Percentiles rank a stretch among this genome's conserved stretches.
Evolutionary conservation across 257 asterid species (phyloP).

Genomic region (Solanum etuberosum): DNA sequence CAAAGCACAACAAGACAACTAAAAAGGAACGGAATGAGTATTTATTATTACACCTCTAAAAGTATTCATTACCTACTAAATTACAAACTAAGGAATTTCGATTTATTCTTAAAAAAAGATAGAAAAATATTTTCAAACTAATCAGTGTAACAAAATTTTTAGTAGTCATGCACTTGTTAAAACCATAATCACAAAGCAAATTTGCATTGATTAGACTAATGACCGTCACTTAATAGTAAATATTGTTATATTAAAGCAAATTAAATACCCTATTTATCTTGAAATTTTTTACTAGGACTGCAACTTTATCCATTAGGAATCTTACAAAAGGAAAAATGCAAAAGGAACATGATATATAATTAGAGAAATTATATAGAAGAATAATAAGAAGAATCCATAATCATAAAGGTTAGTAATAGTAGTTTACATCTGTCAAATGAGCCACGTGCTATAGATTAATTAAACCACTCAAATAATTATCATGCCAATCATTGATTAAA

Average conservation of each 20-base stretch:
- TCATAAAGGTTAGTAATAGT: background rate
- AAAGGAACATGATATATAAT: background rate
- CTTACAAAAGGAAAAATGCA: background rate
- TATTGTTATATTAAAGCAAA: background rate
- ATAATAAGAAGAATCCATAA: background rate
- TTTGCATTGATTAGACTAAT: background rate
- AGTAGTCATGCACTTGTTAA: background rate
- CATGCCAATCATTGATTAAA: constrained; percentile 7
- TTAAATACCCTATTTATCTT: background rate
- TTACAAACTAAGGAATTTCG: background rate
- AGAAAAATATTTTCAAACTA: background rate
- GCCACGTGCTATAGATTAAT: background rate
- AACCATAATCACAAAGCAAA: background rate
- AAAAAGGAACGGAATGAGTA: no score
- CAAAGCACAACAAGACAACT: no score
- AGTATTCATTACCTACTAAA: background rate
- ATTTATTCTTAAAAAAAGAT: background rate
- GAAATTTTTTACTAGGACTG: background rate
- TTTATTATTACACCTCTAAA: background rate
- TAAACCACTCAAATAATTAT: background rate
- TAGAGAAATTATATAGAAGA: background rate
- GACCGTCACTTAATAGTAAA: background rate
- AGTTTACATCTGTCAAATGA: background rate
- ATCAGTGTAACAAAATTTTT: background rate
- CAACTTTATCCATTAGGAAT: background rate